Evolutionary conservation across 2,329 filamentous ascomycete species (phyloP).

Genomic region (Penicillium sp.): DNA sequence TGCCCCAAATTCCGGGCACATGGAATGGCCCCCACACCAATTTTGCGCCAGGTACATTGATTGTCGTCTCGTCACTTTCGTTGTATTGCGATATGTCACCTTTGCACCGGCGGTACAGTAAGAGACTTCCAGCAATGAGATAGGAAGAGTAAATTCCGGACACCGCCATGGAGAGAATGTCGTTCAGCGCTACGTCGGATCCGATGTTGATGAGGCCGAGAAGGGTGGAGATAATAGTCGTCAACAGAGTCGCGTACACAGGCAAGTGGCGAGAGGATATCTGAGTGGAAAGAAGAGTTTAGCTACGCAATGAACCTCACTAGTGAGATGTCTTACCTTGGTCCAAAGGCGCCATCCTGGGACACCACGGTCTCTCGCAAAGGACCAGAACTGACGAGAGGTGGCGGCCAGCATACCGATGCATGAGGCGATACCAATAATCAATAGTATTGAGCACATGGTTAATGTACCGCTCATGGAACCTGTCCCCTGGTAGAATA

Average conservation of each 20-base stretch:
- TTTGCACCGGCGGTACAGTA: neutral
- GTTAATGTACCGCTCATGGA: neutral
- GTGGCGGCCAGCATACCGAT: neutral
- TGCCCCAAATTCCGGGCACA: constrained; percentile 42
- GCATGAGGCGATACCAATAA: neutral
- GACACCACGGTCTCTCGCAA: neutral
- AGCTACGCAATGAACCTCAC: neutral
- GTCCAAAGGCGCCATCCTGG: neutral
- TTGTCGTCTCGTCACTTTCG: constrained; percentile 31
- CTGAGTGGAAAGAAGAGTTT: neutral
- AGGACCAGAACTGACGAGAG: neutral
- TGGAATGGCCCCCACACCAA: constrained; percentile 27
- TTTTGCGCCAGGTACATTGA: constrained; percentile 13
- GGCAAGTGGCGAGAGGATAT: neutral
- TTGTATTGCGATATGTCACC: neutral
- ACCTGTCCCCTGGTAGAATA: constrained; percentile 45
- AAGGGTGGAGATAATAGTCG: neutral
- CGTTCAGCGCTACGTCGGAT: neutral
- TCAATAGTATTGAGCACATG: neutral
- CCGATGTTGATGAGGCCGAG: neutral
- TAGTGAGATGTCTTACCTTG: neutral
- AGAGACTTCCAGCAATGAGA: neutral
- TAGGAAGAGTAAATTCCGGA: neutral
- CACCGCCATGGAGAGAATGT: neutral
- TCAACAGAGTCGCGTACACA: neutral